These are phyloP conservation scores for Russula earlei DNA, from an alignment of 768 basidiomycete species.

Conservation along the genomic window DNA sequence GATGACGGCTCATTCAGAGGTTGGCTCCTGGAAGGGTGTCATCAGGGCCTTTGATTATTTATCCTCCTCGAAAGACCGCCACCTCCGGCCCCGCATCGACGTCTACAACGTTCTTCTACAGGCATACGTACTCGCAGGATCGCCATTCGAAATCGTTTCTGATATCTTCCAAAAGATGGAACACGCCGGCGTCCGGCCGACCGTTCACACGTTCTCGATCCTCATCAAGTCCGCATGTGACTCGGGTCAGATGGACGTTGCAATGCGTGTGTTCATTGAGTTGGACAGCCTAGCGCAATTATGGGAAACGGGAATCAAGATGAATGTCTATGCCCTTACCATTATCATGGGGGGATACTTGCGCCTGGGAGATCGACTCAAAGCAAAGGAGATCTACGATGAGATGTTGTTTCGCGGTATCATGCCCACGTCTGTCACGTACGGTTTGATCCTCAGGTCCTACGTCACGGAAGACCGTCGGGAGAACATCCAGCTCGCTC, in stretches of 20 bases:
- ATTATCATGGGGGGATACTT: constrained; percentile 71
- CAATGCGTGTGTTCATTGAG: constrained; percentile 55
- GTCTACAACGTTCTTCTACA: constrained; percentile 75
- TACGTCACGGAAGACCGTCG: constrained; percentile 43
- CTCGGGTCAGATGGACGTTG: constrained; percentile 50
- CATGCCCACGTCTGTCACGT: constrained; percentile 58
- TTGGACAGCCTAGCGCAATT: constrained; percentile 44
- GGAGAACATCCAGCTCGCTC: constrained; percentile 49
- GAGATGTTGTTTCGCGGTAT: constrained; percentile 63
- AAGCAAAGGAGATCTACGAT: constrained; percentile 58
- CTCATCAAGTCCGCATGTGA: constrained; percentile 79
- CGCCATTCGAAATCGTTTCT: constrained; percentile 59
- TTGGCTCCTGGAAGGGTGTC: constrained; percentile 70
- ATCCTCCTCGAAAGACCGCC: constrained; percentile 27
- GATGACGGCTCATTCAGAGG: constrained; percentile 77
- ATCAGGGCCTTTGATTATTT: constrained; percentile 62
- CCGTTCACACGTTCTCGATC: constrained; percentile 56
- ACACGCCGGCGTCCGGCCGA: constrained; percentile 43
- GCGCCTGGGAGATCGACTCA: constrained; percentile 37
- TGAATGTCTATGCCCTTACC: constrained; percentile 57
- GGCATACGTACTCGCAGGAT: constrained; percentile 72
- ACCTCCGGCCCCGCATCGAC: constrained; percentile 41
- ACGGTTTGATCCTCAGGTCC: constrained; percentile 53
- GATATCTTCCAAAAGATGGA: constrained; percentile 50
- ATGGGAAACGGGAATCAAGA: constrained; percentile 31